Base-by-base conservation (phyloP, 495 filamentous ascomycete genomes). In the Polyplosphaeria fusca region DNA sequence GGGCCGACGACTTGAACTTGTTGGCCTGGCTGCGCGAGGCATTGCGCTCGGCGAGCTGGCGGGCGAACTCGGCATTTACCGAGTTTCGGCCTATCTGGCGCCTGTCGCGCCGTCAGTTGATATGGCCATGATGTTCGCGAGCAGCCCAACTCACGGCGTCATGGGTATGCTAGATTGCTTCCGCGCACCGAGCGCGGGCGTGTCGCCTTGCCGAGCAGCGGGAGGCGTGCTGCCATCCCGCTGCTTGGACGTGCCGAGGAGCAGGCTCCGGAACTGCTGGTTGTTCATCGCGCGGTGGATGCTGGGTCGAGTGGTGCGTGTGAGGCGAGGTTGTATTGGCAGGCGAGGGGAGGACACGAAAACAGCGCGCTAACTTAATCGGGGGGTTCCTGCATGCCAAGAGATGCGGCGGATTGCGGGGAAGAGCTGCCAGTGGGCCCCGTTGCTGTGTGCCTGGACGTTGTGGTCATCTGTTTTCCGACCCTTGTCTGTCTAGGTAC, bases 201-300 rank as follows among this genome's bases (percentile, higher is more conserved):
- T 43, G 13, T 41, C 27, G 1, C 57, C 24, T 9, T 50, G 30
- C 66, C 69, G 26, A 71, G 70, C 0, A 68, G 67, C 47, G 65
- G 68, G 49, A 32, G 61, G 70, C 24, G 55, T 69, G 42, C 70
- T 40, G 47, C 42, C 64, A 67, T 69, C 55, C 62, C 67, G 20
- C 44, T 58, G 60, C 61, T 23, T 24, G 3, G 74, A 64, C 2
- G 72, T 79, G 51, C 79, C 79, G 37, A 83, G 73, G 7, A 98
- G 67, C n/a, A 98, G 82, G 50, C 86, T 85, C 45, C 93, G 91
- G 68, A 98, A 98, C 68, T 98, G 89, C 16, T 88, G 80, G 80
- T 97, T 96, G 70, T 98, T 95, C 93, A 98, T 98, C 62, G 22
- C 13, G 13, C 41, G 28, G 35, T 39, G 38, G 16, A n/a, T 13